phyloP scores from a whole-genome alignment of 192 early-diverging fungal genomes.

The Rhizoclosmatium globosum region DNA sequence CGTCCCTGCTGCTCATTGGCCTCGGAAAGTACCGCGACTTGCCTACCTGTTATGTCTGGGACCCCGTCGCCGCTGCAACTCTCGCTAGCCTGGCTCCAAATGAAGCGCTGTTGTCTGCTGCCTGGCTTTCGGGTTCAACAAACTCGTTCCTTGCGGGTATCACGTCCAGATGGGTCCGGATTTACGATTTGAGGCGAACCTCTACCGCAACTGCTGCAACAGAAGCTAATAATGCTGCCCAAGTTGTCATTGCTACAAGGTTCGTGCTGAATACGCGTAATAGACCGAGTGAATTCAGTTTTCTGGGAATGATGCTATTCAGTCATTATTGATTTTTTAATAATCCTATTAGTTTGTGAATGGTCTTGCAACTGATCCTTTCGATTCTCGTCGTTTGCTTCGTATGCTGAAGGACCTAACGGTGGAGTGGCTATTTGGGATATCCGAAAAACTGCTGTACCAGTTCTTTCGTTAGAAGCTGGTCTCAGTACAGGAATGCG shows the following conservation, averaged over 20 bases:
- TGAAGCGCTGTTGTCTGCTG: slow-evolving; percentile 72
- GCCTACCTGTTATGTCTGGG: slow-evolving; percentile 77
- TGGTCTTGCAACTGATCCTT: slow-evolving; percentile 74
- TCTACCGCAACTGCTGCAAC: slow-evolving; percentile 22
- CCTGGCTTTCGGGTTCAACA: slow-evolving; percentile 66
- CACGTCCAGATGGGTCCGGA: slow-evolving; percentile 71
- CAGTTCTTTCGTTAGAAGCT: slow-evolving; percentile 48
- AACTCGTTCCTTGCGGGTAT: slow-evolving; percentile 74
- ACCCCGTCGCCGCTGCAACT: slow-evolving; percentile 62
- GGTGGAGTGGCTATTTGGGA: slow-evolving; percentile 76
- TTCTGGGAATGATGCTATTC: no score
- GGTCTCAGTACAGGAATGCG: not conserved
- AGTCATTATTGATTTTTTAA: no score
- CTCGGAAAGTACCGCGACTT: slow-evolving; percentile 79
- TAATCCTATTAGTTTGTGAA: slow-evolving; percentile 51
- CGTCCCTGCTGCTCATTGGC: slow-evolving; percentile 69
- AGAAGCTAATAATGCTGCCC: slow-evolving; percentile 53
- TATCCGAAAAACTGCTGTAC: slow-evolving; percentile 66
- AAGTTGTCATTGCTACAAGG: slow-evolving; percentile 69
- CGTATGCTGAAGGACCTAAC: slow-evolving; percentile 63
- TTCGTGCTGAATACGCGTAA: slow-evolving; percentile 1
- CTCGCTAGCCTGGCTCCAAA: slow-evolving; percentile 64
- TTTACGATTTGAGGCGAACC: slow-evolving; percentile 73
- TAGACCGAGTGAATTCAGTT: no score
- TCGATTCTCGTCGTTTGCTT: slow-evolving; percentile 74